These are phyloP conservation scores for Ilex asprella DNA, from an alignment of 257 asterid genomes.

Conservation along the genomic window DNA sequence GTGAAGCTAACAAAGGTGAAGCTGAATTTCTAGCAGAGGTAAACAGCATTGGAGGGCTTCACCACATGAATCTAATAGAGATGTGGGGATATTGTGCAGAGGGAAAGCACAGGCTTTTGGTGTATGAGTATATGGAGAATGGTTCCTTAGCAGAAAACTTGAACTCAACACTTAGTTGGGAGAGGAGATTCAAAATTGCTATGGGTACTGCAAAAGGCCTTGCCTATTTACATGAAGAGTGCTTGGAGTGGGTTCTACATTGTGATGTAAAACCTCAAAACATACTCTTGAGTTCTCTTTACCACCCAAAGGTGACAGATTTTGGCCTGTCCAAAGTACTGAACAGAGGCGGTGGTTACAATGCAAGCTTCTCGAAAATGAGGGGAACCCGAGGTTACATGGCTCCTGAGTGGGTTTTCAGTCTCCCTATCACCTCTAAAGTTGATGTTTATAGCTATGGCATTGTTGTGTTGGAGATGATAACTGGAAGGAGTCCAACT, in stretches of 20 bases:
- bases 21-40: neutral
- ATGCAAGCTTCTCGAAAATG: constrained; percentile 1
- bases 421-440: constrained; percentile 1
- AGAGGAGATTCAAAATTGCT: constrained; percentile 1
- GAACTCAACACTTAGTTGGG: neutral
- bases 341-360: neutral
- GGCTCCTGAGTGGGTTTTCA: constrained; percentile 7
- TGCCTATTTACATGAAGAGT: constrained; percentile 6
- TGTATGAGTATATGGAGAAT: constrained; percentile 5
- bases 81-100: constrained; percentile 4
- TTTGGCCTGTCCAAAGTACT: neutral
- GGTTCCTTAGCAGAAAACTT: constrained; percentile 3
- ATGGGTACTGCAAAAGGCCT: constrained; percentile 4
- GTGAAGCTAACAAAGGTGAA: constrained; percentile 1
- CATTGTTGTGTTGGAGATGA: neutral
- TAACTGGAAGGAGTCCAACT: constrained; percentile 3
- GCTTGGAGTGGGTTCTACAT: constrained; percentile 3
- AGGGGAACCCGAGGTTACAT: constrained; percentile 10
- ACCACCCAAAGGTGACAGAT: constrained; percentile 3
- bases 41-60: neutral
- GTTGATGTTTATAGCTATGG: constrained; percentile 9
- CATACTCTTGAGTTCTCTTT: neutral
- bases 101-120: constrained; percentile 1
- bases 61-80: constrained; percentile 2
- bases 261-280: constrained; percentile 1